Evolutionary conservation across 108 stramenopile species (phyloP).

Genomic region (Cyclotella atomus): DNA sequence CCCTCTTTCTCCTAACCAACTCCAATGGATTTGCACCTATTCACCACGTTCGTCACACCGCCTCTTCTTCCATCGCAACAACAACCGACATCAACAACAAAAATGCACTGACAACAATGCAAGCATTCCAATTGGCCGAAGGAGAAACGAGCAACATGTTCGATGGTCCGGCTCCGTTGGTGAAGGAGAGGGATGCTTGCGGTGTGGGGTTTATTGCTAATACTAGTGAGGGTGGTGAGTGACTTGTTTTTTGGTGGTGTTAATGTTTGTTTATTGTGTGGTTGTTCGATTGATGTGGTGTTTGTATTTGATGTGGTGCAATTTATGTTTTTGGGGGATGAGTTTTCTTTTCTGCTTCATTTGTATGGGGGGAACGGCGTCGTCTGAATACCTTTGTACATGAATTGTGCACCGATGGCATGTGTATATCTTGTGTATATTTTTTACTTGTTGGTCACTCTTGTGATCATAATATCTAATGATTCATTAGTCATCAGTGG

Average conservation of each 20-base stretch:
- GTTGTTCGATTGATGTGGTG: background rate
- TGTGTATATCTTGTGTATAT: too few species aligned
- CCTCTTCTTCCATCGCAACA: background rate
- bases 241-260: background rate
- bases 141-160: conserved; percentile 72
- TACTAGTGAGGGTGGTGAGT: conserved; percentile 70
- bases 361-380: too few species aligned
- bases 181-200: conserved; percentile 95
- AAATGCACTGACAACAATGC: background rate
- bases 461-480: too few species aligned
- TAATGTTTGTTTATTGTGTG: background rate
- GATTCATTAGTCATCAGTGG: too few species aligned
- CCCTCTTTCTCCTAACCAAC: conserved; percentile 2
- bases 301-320: background rate
- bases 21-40: background rate
- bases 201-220: conserved; percentile 97
- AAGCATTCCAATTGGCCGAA: conserved; percentile 42
- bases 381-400: too few species aligned
- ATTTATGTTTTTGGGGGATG: too few species aligned
- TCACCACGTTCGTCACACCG: background rate
- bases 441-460: too few species aligned
- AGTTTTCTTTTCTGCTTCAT: too few species aligned
- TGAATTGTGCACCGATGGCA: too few species aligned
- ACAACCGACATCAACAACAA: background rate
- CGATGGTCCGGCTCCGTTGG: conserved; percentile 78